Base-by-base conservation (phyloP, 2,329 filamentous ascomycete genomes). In the Claviceps fusiformis region DNA sequence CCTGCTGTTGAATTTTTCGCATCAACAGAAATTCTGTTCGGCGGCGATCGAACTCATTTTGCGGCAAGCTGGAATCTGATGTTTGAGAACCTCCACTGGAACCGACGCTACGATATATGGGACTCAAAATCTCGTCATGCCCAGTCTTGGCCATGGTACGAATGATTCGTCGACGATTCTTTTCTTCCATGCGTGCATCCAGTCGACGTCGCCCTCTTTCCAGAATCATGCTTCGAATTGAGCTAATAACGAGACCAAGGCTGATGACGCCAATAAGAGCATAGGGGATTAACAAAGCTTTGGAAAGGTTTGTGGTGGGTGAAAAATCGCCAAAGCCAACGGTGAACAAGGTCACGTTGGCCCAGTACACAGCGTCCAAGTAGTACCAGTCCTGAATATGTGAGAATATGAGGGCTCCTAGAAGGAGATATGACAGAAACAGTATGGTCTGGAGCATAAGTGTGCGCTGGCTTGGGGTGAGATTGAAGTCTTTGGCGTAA, bases 401-500 rank as follows among this genome's bases (percentile, higher is more conserved):
- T 6, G 82, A 81, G 64, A 93, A 95, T 0, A 95, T 71, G 0
- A 84, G 79, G 0, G 85, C 89, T 0, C 91, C 91, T 2, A 89
- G 70, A 0, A 87, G 82, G 0, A 96, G 73, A 74, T 93, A 95
- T 50, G 88, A 71, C 53, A 95, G 83, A 64, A 95, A 88, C 55
- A 87, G 73, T 69, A 95, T 95, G 1, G 89, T 95, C 69, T 96
- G 91, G 33, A 95, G 71, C 75, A 96, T 95, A 27, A 96, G 73
- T 0, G 89, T 95, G 10, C 91, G 80, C 68, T 96, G 91, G 58
- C 85, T 86, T 54, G 84, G 80, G 0, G 86, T 91, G 29, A 95
- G 75, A 60, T 79, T 74, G 61, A 95, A 95, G 63, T 89, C 84
- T 61, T 88, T 85, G 7, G 78, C 78, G 62, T 95, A 95, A 61